phyloP scores from a whole-genome alignment of 2,329 filamentous ascomycete genomes.

The Aspergillus pseudoterreus region DNA sequence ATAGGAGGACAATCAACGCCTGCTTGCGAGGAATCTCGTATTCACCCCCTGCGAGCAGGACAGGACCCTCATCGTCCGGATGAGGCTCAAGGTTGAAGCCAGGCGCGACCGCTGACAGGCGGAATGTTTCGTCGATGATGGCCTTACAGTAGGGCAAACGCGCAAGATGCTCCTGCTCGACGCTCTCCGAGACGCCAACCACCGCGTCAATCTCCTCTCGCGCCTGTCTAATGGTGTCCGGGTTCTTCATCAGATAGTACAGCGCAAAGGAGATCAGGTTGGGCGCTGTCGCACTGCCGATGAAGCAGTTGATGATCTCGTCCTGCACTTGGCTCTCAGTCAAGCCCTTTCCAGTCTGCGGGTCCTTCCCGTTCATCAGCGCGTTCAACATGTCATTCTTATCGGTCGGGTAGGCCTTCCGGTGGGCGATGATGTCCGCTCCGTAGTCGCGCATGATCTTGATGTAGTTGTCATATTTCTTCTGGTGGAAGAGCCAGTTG shows the following conservation, averaged over 20 bases:
- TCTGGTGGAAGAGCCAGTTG: conserved; percentile 51
- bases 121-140: conserved; percentile 63
- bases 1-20: conserved; percentile 50
- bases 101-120: conserved; percentile 59
- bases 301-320: conserved; percentile 65
- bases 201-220: conserved; percentile 63
- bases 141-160: conserved; percentile 65
- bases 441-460: conserved; percentile 54
- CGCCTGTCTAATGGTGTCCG: conserved; percentile 56
- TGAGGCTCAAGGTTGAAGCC: conserved; percentile 52
- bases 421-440: conserved; percentile 54
- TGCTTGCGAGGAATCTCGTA: conserved; percentile 58
- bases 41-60: conserved; percentile 56
- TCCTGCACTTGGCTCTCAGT: conserved; percentile 60
- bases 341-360: conserved; percentile 57
- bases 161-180: conserved; percentile 53
- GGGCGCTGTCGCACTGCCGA: conserved; percentile 67
- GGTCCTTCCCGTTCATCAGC: conserved; percentile 58
- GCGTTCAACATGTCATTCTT: conserved; percentile 60
- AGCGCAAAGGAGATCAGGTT: conserved; percentile 64
- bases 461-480: conserved; percentile 54
- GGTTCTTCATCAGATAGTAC: conserved; percentile 63
- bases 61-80: conserved; percentile 20
- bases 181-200: conserved; percentile 18
- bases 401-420: conserved; percentile 51